phyloP scores from a whole-genome alignment of 1,139 yeast species.

The Taphrina betulina region DNA sequence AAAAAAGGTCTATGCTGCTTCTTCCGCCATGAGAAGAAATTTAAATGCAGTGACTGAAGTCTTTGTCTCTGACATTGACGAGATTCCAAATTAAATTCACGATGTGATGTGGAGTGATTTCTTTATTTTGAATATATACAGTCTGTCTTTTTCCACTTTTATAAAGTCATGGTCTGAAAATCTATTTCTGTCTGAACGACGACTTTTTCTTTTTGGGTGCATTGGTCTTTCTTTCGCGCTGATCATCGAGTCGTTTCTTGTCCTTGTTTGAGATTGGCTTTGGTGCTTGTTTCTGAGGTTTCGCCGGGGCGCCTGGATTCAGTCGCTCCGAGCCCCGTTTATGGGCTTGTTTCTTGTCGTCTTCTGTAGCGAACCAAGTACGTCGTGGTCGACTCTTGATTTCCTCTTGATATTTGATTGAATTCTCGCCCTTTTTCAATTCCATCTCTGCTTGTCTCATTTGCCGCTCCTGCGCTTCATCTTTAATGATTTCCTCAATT shows the following conservation, averaged over 20 bases:
- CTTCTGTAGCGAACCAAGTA: constrained; percentile 89
- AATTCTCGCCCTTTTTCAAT: constrained; percentile 75
- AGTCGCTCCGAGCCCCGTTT: constrained; percentile 13
- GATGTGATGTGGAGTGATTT: too few relatives aligned
- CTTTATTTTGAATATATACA: too few relatives aligned
- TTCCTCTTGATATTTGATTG: constrained; percentile 76
- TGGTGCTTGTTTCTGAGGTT: constrained; percentile 8
- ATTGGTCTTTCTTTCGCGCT: constrained; percentile 14
- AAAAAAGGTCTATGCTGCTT: neutral
- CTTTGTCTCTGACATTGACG: neutral
- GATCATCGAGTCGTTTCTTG: constrained; percentile 27
- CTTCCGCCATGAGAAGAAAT: neutral
- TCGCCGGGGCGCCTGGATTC: constrained; percentile 20
- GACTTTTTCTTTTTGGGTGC: constrained; percentile 23
- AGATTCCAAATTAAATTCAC: neutral
- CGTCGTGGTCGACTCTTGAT: constrained; percentile 88
- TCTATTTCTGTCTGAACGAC: constrained; percentile 18
- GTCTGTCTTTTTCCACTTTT: too few relatives aligned
- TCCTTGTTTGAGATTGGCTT: constrained; percentile 30
- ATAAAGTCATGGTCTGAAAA: neutral
- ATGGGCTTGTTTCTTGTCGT: constrained; percentile 55
- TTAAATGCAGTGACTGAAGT: neutral
- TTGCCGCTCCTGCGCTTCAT: constrained; percentile 86
- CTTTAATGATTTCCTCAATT: constrained; percentile 74
- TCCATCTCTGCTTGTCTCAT: constrained; percentile 74